Conservation (phyloP, 768 basidiomycete species). For the Pleurotus salmoneostramineus region DNA sequence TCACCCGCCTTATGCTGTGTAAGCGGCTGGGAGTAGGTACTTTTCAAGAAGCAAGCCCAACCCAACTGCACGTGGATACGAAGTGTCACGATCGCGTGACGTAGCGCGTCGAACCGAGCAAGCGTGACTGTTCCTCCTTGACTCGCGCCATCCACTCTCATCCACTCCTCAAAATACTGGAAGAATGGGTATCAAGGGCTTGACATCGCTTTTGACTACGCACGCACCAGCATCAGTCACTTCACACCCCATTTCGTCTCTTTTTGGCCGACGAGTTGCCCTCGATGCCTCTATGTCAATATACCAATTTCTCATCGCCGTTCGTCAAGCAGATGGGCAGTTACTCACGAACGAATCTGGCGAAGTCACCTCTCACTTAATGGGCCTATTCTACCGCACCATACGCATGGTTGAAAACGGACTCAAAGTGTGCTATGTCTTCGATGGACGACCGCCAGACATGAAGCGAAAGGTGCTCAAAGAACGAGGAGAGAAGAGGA, state of each 20-base stretch:
- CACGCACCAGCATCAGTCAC: conserved; percentile 83
- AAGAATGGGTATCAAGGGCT: conserved; percentile 90
- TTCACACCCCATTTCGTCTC: conserved; percentile 86
- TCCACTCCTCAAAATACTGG: neutral
- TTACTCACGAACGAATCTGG: conserved; percentile 96
- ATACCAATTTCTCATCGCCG: conserved; percentile 97
- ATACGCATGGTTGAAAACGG: conserved; percentile 98
- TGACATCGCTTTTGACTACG: conserved; percentile 85
- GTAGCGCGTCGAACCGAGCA: neutral
- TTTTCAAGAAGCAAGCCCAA: too few species aligned
- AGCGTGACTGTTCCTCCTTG: too few species aligned
- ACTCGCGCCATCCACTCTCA: neutral
- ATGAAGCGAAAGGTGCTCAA: conserved; percentile 94
- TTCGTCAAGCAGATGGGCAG: conserved; percentile 94
- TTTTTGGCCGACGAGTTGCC: conserved; percentile 97
- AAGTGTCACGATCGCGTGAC: conserved; percentile 3
- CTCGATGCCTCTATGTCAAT: conserved; percentile 98
- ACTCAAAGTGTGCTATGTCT: conserved; percentile 96
- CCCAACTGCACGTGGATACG: too few species aligned
- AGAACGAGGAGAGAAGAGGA: conserved; percentile 90
- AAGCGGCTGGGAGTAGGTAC: too few species aligned
- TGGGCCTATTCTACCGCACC: conserved; percentile 98
- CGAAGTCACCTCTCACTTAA: conserved; percentile 93
- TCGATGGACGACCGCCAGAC: conserved; percentile 97
- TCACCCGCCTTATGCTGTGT: too few species aligned